These are phyloP conservation scores for Talaromyces marneffei DNA, from an alignment of 2,329 filamentous ascomycete species.

Conservation along the genomic window DNA sequence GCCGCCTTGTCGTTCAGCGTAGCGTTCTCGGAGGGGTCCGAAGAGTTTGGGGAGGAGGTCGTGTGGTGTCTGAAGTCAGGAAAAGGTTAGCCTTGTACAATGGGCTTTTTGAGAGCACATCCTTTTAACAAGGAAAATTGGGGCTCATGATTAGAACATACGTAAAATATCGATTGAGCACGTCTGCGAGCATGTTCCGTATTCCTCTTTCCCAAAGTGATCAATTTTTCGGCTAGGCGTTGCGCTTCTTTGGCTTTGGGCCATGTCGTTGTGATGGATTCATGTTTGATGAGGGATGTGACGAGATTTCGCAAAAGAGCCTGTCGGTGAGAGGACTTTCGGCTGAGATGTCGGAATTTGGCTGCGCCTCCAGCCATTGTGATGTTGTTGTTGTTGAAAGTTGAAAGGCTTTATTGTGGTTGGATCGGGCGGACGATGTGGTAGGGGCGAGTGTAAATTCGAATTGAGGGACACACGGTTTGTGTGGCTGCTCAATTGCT, in stretches of 20 bases:
- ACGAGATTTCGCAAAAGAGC: conserved; percentile 93
- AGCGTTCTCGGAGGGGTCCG: conserved; percentile 72
- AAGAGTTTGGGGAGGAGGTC: conserved; percentile 74
- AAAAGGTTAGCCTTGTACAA: neutral
- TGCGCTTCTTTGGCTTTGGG: conserved; percentile 97
- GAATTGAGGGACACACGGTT: neutral
- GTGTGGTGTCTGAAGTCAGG: conserved; percentile 32
- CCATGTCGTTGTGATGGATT: conserved; percentile 92
- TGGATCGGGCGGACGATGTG: neutral
- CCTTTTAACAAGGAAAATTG: too few species aligned
- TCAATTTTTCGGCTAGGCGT: conserved; percentile 84
- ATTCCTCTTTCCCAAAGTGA: conserved; percentile 89
- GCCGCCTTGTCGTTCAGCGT: conserved; percentile 72
- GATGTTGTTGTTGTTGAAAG: neutral
- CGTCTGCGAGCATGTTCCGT: conserved; percentile 71
- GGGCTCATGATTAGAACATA: conserved; percentile 50
- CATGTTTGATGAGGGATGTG: conserved; percentile 86
- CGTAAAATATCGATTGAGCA: conserved; percentile 79
- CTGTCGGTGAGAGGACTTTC: conserved; percentile 78
- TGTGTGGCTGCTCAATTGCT: neutral
- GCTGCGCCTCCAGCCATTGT: conserved; percentile 78
- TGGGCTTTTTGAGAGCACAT: too few species aligned
- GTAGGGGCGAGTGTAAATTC: neutral
- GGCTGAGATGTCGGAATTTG: conserved; percentile 84
- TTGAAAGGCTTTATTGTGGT: neutral